phyloP scores from a whole-genome alignment of 2,329 filamentous ascomycete species.

The Thermothelomyces thermophilus region DNA sequence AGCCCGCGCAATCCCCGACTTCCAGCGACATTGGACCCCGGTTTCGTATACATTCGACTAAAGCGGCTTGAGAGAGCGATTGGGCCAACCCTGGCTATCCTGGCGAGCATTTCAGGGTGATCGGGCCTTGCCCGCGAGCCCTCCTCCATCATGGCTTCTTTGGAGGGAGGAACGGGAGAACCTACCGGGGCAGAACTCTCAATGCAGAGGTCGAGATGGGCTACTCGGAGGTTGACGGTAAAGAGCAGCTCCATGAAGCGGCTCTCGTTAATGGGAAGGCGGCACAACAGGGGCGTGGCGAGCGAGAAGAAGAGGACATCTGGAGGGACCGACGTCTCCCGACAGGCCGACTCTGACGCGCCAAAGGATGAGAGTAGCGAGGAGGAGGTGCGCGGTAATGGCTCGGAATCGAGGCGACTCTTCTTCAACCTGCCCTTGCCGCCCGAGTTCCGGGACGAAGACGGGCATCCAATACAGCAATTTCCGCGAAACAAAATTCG shows the following conservation, averaged over 20 bases:
- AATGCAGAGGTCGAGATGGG: slow-evolving; percentile 80
- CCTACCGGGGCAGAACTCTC: slow-evolving; percentile 12
- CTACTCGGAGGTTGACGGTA: slow-evolving; percentile 79
- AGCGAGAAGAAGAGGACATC: slow-evolving; percentile 63
- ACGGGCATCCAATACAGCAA: slow-evolving; percentile 62
- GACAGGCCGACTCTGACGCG: slow-evolving; percentile 20
- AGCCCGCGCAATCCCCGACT: not conserved
- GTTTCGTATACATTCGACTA: slow-evolving; percentile 8
- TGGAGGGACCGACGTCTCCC: slow-evolving; percentile 29
- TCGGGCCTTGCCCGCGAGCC: slow-evolving; percentile 38
- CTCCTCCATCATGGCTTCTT: slow-evolving; percentile 32
- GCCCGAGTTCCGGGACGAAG: slow-evolving; percentile 65
- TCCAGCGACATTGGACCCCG: not conserved
- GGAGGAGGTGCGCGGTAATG: slow-evolving; percentile 31
- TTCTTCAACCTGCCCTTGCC: slow-evolving; percentile 87
- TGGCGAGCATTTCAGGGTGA: slow-evolving; percentile 37
- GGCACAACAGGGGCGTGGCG: slow-evolving; percentile 57
- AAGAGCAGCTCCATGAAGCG: slow-evolving; percentile 73
- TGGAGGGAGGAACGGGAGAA: slow-evolving; percentile 24
- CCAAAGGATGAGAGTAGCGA: slow-evolving; percentile 30
- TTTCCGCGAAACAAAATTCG: slow-evolving; percentile 94
- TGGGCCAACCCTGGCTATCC: slow-evolving; percentile 31
- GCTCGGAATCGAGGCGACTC: slow-evolving; percentile 49
- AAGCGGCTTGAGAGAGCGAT: slow-evolving; percentile 19
- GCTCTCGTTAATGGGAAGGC: slow-evolving; percentile 70